Conservation (phyloP, 2,329 filamentous ascomycete species). For the Colletotrichum kahawae region DNA sequence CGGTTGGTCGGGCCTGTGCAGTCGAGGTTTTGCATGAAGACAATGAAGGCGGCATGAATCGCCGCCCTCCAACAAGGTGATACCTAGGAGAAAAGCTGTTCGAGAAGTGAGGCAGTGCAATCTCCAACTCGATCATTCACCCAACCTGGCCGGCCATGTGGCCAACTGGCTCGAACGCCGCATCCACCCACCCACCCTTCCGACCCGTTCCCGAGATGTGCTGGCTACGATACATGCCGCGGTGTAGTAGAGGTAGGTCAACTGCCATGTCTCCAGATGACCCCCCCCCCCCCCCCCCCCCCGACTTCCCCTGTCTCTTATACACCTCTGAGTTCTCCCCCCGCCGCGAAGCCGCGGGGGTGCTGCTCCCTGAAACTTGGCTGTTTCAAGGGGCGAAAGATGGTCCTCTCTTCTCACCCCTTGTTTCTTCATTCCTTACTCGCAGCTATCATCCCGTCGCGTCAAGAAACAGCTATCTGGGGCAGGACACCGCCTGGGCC, state of each 20-base stretch:
- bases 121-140: neutral
- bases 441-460: too few relatives aligned
- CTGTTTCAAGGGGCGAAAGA: too few relatives aligned
- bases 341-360: too few relatives aligned
- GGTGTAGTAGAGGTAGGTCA: neutral
- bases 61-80: constrained; percentile 2
- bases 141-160: neutral
- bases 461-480: too few relatives aligned
- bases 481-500: too few relatives aligned
- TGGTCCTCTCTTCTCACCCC: too few relatives aligned
- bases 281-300: neutral
- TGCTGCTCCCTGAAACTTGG: too few relatives aligned
- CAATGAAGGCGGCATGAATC: neutral
- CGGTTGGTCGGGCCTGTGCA: neutral
- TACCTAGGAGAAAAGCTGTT: neutral
- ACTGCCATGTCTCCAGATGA: neutral
- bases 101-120: constrained; percentile 13
- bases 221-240: neutral
- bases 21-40: neutral
- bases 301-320: too few relatives aligned
- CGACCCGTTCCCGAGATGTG: neutral
- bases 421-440: too few relatives aligned
- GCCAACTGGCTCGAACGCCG: neutral
- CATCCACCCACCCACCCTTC: neutral
- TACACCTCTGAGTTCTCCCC: too few relatives aligned